Evolutionary conservation across 78 protist species (phyloP).

Genomic region (Planoprotostelium fungivorum): DNA sequence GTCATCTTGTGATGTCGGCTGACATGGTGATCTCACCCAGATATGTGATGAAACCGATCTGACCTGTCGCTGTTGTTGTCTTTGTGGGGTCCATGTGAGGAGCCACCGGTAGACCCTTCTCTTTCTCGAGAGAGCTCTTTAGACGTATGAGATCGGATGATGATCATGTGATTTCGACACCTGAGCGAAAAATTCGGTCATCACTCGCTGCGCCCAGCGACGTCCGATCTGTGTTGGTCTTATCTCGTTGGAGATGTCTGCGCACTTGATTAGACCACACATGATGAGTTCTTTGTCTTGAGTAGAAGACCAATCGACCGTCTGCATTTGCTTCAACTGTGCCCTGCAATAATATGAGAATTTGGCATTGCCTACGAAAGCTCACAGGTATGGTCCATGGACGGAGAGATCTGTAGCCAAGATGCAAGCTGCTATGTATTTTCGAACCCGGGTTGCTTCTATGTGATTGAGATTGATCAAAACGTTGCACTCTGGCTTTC

Average conservation of each 20-base stretch:
- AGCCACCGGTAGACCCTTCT: background rate
- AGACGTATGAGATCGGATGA: too few relatives aligned
- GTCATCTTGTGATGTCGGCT: background rate
- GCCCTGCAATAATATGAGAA: background rate
- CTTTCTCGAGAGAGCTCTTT: background rate
- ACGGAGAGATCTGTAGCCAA: background rate
- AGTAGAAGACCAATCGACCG: background rate
- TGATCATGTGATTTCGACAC: too few relatives aligned
- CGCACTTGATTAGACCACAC: background rate
- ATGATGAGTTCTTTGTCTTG: background rate
- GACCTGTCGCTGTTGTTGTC: background rate
- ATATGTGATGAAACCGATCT: background rate
- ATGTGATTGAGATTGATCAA: background rate
- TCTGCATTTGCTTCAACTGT: background rate
- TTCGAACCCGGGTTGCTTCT: background rate
- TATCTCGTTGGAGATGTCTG: background rate
- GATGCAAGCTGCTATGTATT: background rate
- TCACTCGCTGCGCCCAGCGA: background rate
- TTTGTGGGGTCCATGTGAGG: conserved; percentile 2
- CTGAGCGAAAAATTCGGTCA: background rate
- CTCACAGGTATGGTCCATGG: background rate
- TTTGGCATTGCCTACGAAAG: background rate
- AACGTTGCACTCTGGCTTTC: background rate
- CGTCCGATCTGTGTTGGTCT: background rate
- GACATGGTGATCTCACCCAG: background rate